Conservation (phyloP, 1,139 yeast genomes). For the Saccharomycopsis hybrid region DNA sequence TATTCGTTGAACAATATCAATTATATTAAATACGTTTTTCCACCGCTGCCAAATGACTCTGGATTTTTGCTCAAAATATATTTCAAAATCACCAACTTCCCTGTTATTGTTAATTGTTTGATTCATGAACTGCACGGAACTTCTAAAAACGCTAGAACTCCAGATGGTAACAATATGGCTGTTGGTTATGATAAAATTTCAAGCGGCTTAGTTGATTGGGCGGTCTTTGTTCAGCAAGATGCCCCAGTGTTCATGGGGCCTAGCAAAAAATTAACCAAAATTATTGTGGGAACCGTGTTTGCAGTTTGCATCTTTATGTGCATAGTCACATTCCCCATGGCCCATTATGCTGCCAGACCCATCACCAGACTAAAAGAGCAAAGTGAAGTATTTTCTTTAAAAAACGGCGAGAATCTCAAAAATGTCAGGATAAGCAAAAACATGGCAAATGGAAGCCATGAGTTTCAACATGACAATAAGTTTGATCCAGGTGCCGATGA, state of each 20-base stretch:
- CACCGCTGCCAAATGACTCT: slow-evolving; percentile 26
- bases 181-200: slow-evolving; percentile 63
- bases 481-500: no score
- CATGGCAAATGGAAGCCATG: no score
- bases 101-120: slow-evolving; percentile 24
- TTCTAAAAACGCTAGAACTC: slow-evolving; percentile 38
- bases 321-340: slow-evolving; percentile 69
- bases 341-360: slow-evolving; percentile 82
- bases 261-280: slow-evolving; percentile 51
- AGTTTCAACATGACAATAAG: no score
- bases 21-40: slow-evolving; percentile 27
- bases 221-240: slow-evolving; percentile 65
- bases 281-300: slow-evolving; percentile 71
- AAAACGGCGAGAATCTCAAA: slow-evolving; percentile 18
- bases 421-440: slow-evolving; percentile 11
- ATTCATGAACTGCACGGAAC: slow-evolving; percentile 41
- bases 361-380: slow-evolving; percentile 76
- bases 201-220: slow-evolving; percentile 54
- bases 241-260: slow-evolving; percentile 58
- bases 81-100: slow-evolving; percentile 21
- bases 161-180: slow-evolving; percentile 45
- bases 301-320: slow-evolving; percentile 76
- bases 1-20: slow-evolving; percentile 14
- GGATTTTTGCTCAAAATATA: slow-evolving; percentile 21
- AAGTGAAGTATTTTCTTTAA: slow-evolving; percentile 46